Conservation (phyloP, 139 green algal species). For the Closterium sp. region DNA sequence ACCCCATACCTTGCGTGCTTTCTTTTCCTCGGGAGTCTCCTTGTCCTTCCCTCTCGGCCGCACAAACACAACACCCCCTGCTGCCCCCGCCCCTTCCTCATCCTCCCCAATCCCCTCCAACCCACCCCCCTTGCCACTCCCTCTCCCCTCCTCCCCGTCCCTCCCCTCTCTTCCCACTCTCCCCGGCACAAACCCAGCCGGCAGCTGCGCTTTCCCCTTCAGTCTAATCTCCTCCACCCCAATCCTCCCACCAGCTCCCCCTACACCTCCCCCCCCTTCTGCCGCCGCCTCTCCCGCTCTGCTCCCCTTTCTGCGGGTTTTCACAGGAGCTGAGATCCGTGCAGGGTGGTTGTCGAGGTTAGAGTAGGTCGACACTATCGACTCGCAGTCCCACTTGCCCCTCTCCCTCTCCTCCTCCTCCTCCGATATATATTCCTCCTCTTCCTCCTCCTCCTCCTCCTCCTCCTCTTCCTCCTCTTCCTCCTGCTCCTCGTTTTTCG, state of each 20-base stretch:
- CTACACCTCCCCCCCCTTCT: neutral
- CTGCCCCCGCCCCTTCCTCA: neutral
- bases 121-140: neutral
- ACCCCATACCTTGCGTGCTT: neutral
- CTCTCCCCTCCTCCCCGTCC: neutral
- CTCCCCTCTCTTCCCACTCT: neutral
- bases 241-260: neutral
- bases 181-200: slow-evolving; percentile 37
- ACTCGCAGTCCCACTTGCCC: slow-evolving; percentile 88
- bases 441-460: slow-evolving; percentile 33
- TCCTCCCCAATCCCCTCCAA: neutral
- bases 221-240: slow-evolving; percentile 24
- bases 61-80: neutral
- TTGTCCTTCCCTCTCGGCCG: neutral
- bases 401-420: slow-evolving; percentile 29
- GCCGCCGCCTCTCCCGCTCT: neutral
- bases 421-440: slow-evolving; percentile 20
- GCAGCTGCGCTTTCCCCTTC: slow-evolving; percentile 20
- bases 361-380: slow-evolving; percentile 71
- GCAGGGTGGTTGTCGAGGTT: slow-evolving; percentile 84
- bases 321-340: slow-evolving; percentile 54
- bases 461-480: too few relatives aligned
- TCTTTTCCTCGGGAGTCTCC: slow-evolving; percentile 10
- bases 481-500: too few relatives aligned
- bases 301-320: neutral